These are phyloP conservation scores for Leptomonas seymouri DNA, from an alignment of 208 protist species.

Conservation along the genomic window DNA sequence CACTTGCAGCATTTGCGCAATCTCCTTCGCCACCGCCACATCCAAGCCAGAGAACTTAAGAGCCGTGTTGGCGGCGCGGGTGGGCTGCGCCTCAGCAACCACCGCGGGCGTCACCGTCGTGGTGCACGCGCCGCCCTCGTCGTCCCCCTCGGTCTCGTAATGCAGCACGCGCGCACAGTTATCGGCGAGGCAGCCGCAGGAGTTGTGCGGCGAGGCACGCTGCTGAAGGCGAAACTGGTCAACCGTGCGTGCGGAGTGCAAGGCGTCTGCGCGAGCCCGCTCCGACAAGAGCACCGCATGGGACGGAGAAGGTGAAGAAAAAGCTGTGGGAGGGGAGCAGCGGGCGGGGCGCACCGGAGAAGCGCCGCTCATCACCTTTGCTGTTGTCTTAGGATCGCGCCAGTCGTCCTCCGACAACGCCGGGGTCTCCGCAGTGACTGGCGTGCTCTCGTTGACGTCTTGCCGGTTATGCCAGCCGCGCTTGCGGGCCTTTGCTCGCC, in stretches of 20 bases:
- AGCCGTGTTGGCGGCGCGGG: slow-evolving; percentile 24
- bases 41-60: slow-evolving; percentile 30
- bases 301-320: not conserved
- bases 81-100: not conserved
- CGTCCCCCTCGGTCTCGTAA: slow-evolving; percentile 10
- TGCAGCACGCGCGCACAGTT: slow-evolving; percentile 10
- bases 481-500: not conserved
- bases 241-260: slow-evolving; percentile 1
- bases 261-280: not conserved
- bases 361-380: slow-evolving; percentile 3
- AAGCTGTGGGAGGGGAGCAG: not conserved
- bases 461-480: slow-evolving; percentile 2
- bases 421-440: not conserved
- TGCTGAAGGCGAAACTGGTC: not conserved
- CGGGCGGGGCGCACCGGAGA: not conserved
- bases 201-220: not conserved
- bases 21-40: slow-evolving; percentile 37
- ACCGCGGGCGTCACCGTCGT: too few relatives aligned
- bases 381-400: not conserved
- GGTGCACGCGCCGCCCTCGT: not conserved
- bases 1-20: slow-evolving; percentile 16
- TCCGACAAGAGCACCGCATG: slow-evolving; percentile 8
- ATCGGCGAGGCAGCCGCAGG: not conserved
- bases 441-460: not conserved
- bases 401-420: not conserved